A percentile compares a stretch with the other conserved stretches of the same genome.
Evolutionary conservation across 164 flowering plant species (phyloP).

Genomic region (Warburgia ugandensis): DNA sequence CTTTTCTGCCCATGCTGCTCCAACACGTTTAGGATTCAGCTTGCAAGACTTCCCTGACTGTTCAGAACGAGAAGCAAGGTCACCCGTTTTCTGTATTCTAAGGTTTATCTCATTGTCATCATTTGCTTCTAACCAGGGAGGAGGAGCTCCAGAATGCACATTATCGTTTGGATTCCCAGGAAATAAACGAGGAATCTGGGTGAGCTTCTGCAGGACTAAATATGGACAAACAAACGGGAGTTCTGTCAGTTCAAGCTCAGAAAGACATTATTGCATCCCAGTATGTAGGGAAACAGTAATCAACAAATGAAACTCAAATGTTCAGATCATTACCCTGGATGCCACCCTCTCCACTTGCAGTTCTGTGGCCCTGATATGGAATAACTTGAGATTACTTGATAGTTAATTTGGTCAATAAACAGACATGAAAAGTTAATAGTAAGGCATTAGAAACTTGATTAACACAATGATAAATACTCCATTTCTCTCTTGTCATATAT

Average conservation of each 20-base stretch:
- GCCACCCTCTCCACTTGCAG: constrained; percentile 19
- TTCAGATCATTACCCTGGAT: constrained; percentile 32
- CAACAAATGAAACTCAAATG: too few species aligned
- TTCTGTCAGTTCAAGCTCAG: neutral
- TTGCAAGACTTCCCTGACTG: constrained; percentile 39
- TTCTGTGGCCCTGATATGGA: constrained; percentile 23
- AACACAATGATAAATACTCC: too few species aligned
- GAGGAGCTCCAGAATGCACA: constrained; percentile 91
- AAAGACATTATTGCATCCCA: too few species aligned
- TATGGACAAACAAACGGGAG: constrained; percentile 1
- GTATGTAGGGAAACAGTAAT: too few species aligned
- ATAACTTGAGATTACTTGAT: too few species aligned
- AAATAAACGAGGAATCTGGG: constrained; percentile 23
- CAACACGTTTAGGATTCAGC: constrained; percentile 79
- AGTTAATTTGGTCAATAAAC: too few species aligned
- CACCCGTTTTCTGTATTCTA: constrained; percentile 11
- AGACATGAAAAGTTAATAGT: too few species aligned
- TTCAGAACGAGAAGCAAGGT: constrained; percentile 9
- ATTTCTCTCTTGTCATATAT: too few species aligned
- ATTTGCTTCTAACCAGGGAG: constrained; percentile 67
- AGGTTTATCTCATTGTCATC: constrained; percentile 25
- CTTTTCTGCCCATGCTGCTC: constrained; percentile 98
- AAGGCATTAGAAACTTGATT: too few species aligned
- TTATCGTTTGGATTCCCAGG: constrained; percentile 36
- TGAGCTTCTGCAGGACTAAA: constrained; percentile 35